These are phyloP conservation scores for Phaeophleospora eucalypticola DNA, from an alignment of 2,329 filamentous ascomycete genomes.

Conservation along the genomic window DNA sequence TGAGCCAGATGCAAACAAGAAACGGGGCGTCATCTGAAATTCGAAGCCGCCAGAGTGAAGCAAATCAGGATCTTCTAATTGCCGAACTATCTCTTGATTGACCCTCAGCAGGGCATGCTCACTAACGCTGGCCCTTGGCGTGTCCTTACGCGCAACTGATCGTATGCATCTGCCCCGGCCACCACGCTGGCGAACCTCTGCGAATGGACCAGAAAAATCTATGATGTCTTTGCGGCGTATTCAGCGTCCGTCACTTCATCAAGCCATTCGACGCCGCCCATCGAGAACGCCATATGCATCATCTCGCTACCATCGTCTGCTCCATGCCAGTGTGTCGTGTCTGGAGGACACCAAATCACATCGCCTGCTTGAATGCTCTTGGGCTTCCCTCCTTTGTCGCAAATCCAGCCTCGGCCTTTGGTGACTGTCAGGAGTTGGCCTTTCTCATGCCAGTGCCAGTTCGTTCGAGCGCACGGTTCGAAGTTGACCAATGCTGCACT, in stretches of 20 bases:
- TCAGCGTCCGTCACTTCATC: neutral
- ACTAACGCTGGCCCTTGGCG: no score
- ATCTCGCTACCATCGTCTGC: conserved; percentile 38
- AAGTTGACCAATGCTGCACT: neutral
- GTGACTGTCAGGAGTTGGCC: conserved; percentile 21
- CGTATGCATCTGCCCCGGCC: no score
- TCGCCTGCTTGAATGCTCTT: conserved; percentile 37
- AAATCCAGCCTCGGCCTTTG: conserved; percentile 33
- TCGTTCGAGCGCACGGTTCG: neutral
- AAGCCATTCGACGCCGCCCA: conserved; percentile 1
- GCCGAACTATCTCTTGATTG: no score
- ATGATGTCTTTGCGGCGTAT: neutral
- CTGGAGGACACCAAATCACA: conserved; percentile 37
- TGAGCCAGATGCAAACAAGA: no score
- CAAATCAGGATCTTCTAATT: no score
- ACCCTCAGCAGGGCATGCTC: no score
- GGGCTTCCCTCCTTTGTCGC: conserved; percentile 38
- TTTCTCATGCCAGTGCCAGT: conserved; percentile 1
- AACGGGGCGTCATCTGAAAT: no score
- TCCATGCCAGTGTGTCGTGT: conserved; percentile 44
- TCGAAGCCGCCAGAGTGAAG: no score
- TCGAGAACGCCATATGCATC: conserved; percentile 31
- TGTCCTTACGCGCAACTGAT: no score
- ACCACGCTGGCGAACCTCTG: no score
- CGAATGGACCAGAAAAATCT: no score